phyloP scores from a whole-genome alignment of 2,329 filamentous ascomycete species.

The Paracoccidioides brasiliensis region DNA sequence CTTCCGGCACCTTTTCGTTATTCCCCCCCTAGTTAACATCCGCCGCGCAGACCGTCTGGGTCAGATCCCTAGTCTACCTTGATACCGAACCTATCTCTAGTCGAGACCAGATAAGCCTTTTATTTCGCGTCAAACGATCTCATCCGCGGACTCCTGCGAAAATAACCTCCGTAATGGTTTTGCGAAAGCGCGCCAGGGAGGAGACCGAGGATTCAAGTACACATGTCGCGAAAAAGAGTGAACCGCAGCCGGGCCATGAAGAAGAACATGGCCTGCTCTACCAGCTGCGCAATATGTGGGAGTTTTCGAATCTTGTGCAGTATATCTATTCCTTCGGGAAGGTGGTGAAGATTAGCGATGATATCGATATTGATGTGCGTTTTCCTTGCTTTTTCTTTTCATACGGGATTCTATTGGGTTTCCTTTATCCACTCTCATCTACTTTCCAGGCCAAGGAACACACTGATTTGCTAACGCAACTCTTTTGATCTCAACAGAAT shows the following conservation, averaged over 20 bases:
- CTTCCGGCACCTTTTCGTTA: background rate
- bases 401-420: background rate
- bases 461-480: background rate
- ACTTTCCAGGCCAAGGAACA: background rate
- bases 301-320: constrained; percentile 87
- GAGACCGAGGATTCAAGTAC: constrained; percentile 26
- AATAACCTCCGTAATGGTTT: constrained; percentile 29
- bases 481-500: constrained; percentile 43
- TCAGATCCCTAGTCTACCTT: background rate
- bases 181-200: constrained; percentile 43
- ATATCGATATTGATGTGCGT: constrained; percentile 76
- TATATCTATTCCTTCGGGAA: constrained; percentile 87
- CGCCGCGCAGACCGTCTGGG: background rate
- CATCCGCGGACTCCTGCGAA: background rate
- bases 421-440: background rate
- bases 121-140: background rate
- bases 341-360: constrained; percentile 77
- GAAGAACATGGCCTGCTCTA: constrained; percentile 40
- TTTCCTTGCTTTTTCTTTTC: background rate
- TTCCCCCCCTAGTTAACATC: background rate
- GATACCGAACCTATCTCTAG: background rate
- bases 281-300: constrained; percentile 78
- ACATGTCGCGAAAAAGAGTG: constrained; percentile 12
- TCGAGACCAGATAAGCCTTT: background rate
- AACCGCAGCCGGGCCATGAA: constrained; percentile 22